phyloP scores from a whole-genome alignment of 148 eudicot species.

The Silene conica region DNA sequence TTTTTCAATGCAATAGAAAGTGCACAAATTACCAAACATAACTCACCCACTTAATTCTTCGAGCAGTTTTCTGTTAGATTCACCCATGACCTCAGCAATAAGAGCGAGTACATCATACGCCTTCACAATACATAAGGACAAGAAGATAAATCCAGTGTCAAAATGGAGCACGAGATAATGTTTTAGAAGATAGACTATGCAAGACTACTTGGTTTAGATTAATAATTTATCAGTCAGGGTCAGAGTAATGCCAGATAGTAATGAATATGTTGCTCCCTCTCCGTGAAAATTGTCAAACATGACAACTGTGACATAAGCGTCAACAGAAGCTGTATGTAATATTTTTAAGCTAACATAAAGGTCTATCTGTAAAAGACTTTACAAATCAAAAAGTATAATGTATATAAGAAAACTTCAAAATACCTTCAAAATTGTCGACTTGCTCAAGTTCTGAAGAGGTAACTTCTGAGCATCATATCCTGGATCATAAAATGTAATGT shows the following conservation, averaged over 20 bases:
- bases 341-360: neutral
- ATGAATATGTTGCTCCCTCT: neutral
- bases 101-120: constrained; percentile 13
- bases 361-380: neutral
- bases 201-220: neutral
- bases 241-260: neutral
- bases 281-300: neutral
- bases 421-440: constrained; percentile 9
- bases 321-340: neutral
- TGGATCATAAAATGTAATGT: constrained; percentile 3
- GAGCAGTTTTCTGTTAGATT: constrained; percentile 12
- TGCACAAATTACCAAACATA: neutral
- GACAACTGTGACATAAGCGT: neutral
- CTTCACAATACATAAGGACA: constrained; percentile 5
- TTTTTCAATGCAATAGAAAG: neutral
- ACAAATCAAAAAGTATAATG: neutral
- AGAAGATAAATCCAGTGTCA: neutral
- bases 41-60: constrained; percentile 20
- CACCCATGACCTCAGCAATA: constrained; percentile 19
- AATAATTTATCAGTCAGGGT: neutral
- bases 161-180: neutral
- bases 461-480: constrained; percentile 20
- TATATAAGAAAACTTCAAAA: neutral
- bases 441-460: constrained; percentile 16
- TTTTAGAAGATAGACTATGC: neutral